Conservation (phyloP, 441 rosid species). For the Syzygium syzygioides region DNA sequence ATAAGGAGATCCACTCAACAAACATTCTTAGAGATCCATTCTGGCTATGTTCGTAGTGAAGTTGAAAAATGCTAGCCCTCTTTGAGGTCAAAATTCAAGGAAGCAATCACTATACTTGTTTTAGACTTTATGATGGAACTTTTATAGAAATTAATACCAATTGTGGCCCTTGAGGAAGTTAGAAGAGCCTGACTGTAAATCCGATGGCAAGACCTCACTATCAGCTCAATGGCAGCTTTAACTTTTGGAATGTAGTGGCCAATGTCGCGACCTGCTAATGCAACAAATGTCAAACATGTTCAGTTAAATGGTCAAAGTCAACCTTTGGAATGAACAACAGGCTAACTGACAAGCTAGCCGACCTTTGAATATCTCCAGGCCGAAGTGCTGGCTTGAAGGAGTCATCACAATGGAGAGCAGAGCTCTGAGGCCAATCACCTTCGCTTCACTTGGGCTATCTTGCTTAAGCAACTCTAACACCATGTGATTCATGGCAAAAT, state of each 20-base stretch:
- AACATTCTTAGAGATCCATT: background rate
- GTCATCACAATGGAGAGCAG: slow-evolving; percentile 94
- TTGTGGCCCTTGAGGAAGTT: slow-evolving; percentile 84
- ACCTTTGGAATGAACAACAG: background rate
- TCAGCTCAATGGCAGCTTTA: slow-evolving; percentile 96
- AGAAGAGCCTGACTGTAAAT: slow-evolving; percentile 89
- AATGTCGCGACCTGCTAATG: slow-evolving; percentile 67
- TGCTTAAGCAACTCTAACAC: slow-evolving; percentile 92
- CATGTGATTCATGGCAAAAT: slow-evolving; percentile 99
- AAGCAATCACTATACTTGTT: background rate
- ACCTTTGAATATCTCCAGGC: slow-evolving; percentile 95
- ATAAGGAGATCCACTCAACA: background rate
- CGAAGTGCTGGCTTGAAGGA: slow-evolving; percentile 81
- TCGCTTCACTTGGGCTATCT: slow-evolving; percentile 96
- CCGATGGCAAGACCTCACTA: slow-evolving; percentile 85
- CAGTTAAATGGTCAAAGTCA: background rate
- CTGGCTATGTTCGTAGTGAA: background rate
- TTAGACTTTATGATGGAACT: background rate
- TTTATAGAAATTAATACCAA: slow-evolving; percentile 40
- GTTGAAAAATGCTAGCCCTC: background rate
- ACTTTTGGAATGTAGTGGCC: slow-evolving; percentile 98
- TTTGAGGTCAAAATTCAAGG: background rate
- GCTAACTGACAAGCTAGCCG: background rate
- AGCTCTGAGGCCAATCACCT: slow-evolving; percentile 96
- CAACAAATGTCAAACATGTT: slow-evolving; percentile 13